phyloP scores from a whole-genome alignment of 2,329 filamentous ascomycete genomes.

The Dactylella cylindrospora region DNA sequence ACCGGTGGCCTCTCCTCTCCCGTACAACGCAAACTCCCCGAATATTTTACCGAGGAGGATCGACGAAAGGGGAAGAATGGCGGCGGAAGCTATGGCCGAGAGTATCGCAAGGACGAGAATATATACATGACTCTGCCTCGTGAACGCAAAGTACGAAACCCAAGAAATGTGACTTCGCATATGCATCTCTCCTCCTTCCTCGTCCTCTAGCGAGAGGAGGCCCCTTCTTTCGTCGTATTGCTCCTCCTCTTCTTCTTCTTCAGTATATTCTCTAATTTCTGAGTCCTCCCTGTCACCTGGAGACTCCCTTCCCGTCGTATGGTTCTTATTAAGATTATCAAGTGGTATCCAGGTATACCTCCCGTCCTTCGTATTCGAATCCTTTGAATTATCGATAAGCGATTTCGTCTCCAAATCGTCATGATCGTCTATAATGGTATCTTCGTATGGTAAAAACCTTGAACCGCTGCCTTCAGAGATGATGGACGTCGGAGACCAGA shows the following conservation, averaged over 20 bases:
- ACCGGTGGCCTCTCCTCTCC: conserved; percentile 58
- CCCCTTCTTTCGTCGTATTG: no score
- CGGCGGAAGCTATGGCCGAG: conserved; percentile 51
- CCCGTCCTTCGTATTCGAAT: conserved; percentile 6
- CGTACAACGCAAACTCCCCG: conserved; percentile 67
- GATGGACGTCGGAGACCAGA: conserved; percentile 16
- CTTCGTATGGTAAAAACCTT: conserved; percentile 9
- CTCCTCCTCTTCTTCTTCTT: no score
- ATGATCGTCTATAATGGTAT: conserved; percentile 18
- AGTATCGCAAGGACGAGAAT: conserved; percentile 45
- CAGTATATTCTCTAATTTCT: no score
- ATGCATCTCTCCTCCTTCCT: no score
- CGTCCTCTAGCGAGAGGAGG: not conserved
- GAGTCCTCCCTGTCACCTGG: no score
- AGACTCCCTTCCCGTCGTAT: no score
- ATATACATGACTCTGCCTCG: conserved; percentile 23
- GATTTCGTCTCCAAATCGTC: conserved; percentile 14
- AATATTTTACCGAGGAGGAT: conserved; percentile 45
- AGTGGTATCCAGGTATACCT: not conserved
- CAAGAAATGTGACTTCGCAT: conserved; percentile 42
- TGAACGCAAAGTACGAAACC: conserved; percentile 46
- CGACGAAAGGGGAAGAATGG: conserved; percentile 50
- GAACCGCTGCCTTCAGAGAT: no score
- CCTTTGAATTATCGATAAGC: conserved; percentile 2
- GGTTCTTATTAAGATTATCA: no score